These are phyloP conservation scores for Fusarium xyrophilum DNA, from an alignment of 2,329 filamentous ascomycete species.

Conservation along the genomic window DNA sequence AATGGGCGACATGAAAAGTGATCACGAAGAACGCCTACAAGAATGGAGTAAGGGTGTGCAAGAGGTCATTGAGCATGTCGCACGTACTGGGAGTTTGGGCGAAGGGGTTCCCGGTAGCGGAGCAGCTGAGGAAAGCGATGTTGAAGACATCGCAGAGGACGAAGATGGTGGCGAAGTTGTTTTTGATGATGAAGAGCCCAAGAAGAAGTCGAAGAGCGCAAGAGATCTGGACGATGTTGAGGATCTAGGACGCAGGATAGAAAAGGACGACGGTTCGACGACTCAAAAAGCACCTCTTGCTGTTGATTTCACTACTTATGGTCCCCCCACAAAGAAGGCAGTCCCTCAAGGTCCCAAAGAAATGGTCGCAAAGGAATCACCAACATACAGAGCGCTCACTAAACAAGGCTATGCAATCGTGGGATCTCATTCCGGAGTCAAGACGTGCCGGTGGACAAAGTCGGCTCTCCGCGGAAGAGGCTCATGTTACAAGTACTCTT, in stretches of 20 bases:
- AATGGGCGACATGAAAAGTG: constrained; percentile 83
- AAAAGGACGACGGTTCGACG: constrained; percentile 48
- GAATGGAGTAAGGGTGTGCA: constrained; percentile 82
- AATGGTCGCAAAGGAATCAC: constrained; percentile 92
- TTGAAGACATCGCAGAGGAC: constrained; percentile 69
- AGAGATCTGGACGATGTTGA: constrained; percentile 77
- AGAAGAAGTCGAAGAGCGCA: constrained; percentile 47
- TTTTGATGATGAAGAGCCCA: constrained; percentile 51
- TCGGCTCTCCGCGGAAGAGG: constrained; percentile 91
- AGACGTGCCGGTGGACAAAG: constrained; percentile 99
- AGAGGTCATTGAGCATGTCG: constrained; percentile 72
- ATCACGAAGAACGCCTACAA: constrained; percentile 68
- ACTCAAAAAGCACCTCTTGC: constrained; percentile 63
- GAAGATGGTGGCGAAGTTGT: constrained; percentile 62
- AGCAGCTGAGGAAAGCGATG: constrained; percentile 83
- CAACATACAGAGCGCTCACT: constrained; percentile 86
- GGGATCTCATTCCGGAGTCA: constrained; percentile 93
- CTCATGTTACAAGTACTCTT: constrained; percentile 96
- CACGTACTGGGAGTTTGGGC: constrained; percentile 63
- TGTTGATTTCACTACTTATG: constrained; percentile 84
- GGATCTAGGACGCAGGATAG: constrained; percentile 75
- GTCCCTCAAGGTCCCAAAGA: constrained; percentile 69
- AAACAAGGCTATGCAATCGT: constrained; percentile 98
- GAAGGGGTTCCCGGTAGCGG: constrained; percentile 79
- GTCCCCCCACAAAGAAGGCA: constrained; percentile 56